Conservation (phyloP, 2,329 filamentous ascomycete genomes). For the Onygenales sp. region DNA sequence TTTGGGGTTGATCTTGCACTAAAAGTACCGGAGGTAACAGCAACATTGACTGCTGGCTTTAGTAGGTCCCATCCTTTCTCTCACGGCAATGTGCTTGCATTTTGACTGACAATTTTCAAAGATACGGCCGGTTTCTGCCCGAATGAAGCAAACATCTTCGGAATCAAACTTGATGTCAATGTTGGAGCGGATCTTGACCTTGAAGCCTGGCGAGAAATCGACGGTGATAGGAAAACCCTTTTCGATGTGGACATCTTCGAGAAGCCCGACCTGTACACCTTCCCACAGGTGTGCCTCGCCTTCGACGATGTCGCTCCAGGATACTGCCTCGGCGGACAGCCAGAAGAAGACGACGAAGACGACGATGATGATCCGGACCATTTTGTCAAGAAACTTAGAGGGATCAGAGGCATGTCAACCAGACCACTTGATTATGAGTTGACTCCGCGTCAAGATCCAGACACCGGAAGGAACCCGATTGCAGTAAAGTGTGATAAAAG, state of each 20-base stretch:
- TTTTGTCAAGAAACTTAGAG: background rate
- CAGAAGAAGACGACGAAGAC: slow-evolving; percentile 1
- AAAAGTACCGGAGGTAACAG: slow-evolving; percentile 2
- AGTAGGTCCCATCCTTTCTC: background rate
- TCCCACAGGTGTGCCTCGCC: slow-evolving; percentile 3
- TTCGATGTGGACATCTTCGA: slow-evolving; percentile 4
- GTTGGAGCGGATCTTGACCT: slow-evolving; percentile 2
- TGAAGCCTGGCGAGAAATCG: slow-evolving; percentile 3
- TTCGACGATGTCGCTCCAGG: slow-evolving; percentile 1
- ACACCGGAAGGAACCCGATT: background rate
- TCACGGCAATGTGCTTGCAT: background rate
- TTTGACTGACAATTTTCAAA: background rate
- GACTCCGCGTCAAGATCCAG: background rate
- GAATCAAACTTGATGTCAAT: slow-evolving; percentile 2
- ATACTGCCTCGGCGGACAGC: slow-evolving; percentile 1
- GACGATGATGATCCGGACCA: slow-evolving; percentile 1
- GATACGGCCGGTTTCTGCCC: slow-evolving; percentile 4
- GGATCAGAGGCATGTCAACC: background rate
- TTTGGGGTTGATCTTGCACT: slow-evolving; percentile 5
- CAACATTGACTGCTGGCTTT: slow-evolving; percentile 2
- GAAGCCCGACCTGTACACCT: slow-evolving; percentile 2
- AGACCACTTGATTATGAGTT: background rate
- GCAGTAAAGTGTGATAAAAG: background rate
- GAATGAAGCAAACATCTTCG: slow-evolving; percentile 1
- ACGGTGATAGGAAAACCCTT: slow-evolving; percentile 3